Base-by-base conservation (phyloP, 306 rosid species). In the Hippophae rhamnoides region DNA sequence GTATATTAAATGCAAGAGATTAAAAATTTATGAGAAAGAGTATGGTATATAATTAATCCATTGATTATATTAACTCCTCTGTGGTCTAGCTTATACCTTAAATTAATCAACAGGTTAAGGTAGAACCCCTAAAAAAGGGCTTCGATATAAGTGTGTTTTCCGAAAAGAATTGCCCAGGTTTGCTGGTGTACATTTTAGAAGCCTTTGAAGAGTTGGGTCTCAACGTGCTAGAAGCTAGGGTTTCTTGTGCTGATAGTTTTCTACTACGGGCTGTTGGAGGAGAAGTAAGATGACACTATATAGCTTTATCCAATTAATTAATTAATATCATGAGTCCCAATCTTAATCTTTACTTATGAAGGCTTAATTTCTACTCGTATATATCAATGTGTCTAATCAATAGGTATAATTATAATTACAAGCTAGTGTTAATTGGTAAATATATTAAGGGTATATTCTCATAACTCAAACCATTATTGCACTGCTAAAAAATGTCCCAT, bases 191-290 rank as follows among this genome's bases (percentile, higher is more conserved):
- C 58, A 72, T 92, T 38, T 64, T 92, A 68, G 96, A 92, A 66
- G 93, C 72, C 65, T 85, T 88, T 43, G 96, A 88, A 77, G 96
- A 82, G 54, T 68, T 88, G 85, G 88, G 96, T 25, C 96, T 92
- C 6, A 76, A 66, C 41, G 95, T 92, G 13, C 71, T 76, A 46
- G 96, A 92, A 83, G 99, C 99, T 83, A 92, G 99, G 99, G 96
- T 84, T 88, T 88, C 99, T 46, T 92, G 99, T 69, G 73, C 87
- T 1, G 86, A 88, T 70, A 85, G 62, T 71, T 92, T 92, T 61
- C 84, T 70, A 43, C 80, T 92, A 66, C 90, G 84, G 73, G 99
- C 99, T 7, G 79, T 86, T 68, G 96, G 90, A 73, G 84, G 81
- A 71, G 93, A 88, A 63, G 98, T 92, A 85, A 83, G 84, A 5